Conservation (phyloP, 2,329 filamentous ascomycete genomes). For the Periconia macrospinosa region DNA sequence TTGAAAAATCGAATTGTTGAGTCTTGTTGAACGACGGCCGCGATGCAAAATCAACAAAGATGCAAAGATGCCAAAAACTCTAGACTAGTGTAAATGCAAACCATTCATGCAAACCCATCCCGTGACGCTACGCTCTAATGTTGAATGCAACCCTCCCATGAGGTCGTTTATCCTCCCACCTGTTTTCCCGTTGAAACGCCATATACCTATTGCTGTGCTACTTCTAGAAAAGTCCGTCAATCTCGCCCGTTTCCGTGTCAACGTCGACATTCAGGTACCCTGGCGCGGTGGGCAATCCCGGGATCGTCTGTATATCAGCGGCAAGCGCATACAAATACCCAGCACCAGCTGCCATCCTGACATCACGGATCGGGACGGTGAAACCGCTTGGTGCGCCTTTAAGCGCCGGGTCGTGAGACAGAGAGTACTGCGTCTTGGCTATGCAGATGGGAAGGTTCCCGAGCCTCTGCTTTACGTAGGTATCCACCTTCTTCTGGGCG, state of each 20-base stretch:
- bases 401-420: conserved; percentile 87
- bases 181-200: not conserved
- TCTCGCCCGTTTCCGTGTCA: conserved; percentile 55
- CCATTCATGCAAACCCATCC: not conserved
- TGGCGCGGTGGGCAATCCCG: conserved; percentile 89
- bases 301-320: conserved; percentile 97
- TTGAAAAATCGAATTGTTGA: too few species aligned
- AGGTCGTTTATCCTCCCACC: not conserved
- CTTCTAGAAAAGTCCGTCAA: conserved; percentile 76
- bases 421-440: conserved; percentile 97
- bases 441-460: conserved; percentile 93
- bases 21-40: too few species aligned
- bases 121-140: not conserved
- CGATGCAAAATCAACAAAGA: not conserved
- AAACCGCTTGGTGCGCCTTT: conserved; percentile 96
- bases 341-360: conserved; percentile 89
- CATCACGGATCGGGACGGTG: conserved; percentile 90
- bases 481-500: conserved; percentile 94
- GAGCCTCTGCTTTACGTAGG: conserved; percentile 89
- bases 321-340: conserved; percentile 82
- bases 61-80: too few species aligned
- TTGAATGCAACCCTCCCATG: not conserved
- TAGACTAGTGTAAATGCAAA: not conserved
- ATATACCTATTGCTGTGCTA: not conserved
- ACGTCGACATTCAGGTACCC: conserved; percentile 93